phyloP scores from a whole-genome alignment of 257 asterid species.

The Solanum gracilifrons region DNA sequence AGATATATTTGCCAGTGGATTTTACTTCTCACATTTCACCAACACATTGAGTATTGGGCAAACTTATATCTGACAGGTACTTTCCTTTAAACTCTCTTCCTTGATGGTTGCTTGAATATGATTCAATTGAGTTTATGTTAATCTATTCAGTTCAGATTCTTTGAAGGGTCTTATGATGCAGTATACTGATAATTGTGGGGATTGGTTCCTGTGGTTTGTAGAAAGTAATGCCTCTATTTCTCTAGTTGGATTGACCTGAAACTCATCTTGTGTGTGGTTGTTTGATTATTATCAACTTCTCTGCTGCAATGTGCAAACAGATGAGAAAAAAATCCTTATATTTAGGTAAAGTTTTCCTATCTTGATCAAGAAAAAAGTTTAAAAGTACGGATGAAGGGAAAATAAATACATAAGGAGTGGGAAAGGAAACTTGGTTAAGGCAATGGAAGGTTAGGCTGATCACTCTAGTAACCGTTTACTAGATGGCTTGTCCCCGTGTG shows the following conservation, averaged over 20 bases:
- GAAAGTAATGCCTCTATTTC: not conserved
- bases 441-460: not conserved
- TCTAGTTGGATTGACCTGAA: not conserved
- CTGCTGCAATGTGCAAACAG: not conserved
- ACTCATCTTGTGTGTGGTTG: not conserved
- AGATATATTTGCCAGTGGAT: conserved; percentile 26
- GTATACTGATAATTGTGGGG: not conserved
- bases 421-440: not conserved
- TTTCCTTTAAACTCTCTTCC: not conserved
- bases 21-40: conserved; percentile 39
- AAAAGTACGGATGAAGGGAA: not conserved
- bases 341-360: not conserved
- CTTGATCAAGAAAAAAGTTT: not conserved
- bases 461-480: not conserved
- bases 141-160: not conserved
- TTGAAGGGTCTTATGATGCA: not conserved
- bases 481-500: not conserved
- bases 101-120: not conserved
- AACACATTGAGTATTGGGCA: conserved; percentile 4
- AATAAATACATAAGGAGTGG: not conserved
- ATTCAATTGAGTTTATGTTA: not conserved
- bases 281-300: not conserved
- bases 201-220: not conserved
- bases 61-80: not conserved
- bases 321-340: not conserved